These are phyloP conservation scores for Fusarium compactum DNA, from an alignment of 2,329 filamentous ascomycete species.

Conservation along the genomic window DNA sequence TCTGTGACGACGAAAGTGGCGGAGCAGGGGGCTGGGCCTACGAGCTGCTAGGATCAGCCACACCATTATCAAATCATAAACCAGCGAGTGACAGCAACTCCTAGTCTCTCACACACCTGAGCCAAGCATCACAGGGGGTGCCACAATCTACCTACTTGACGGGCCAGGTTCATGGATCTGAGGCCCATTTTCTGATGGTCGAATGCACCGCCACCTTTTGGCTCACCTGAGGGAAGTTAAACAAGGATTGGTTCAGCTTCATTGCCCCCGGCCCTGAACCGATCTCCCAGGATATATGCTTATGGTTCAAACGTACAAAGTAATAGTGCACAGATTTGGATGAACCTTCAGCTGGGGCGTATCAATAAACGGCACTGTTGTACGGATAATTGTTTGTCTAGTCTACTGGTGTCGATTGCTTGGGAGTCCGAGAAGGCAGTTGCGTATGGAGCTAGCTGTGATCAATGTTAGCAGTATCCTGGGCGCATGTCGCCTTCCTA, in stretches of 20 bases:
- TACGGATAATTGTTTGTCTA: not conserved
- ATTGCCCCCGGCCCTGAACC: conserved; percentile 14
- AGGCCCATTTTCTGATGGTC: conserved; percentile 18
- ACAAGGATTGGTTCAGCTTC: conserved; percentile 38
- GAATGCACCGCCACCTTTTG: conserved; percentile 39
- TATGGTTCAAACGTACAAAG: conserved; percentile 2
- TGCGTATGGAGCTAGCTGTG: not conserved
- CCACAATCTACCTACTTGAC: conserved; percentile 22
- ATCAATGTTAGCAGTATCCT: not conserved
- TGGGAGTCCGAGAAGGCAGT: not conserved
- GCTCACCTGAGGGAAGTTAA: conserved; percentile 42
- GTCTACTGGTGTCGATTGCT: not conserved
- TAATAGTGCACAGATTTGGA: not conserved
- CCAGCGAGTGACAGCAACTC: conserved; percentile 23
- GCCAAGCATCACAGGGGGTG: conserved; percentile 25
- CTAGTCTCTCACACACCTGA: conserved; percentile 31
- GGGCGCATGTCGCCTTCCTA: not conserved
- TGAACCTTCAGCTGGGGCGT: conserved; percentile 37
- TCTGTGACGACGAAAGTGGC: conserved; percentile 36
- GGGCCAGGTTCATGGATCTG: conserved; percentile 26
- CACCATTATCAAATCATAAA: conserved; percentile 26
- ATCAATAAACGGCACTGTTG: conserved; percentile 20
- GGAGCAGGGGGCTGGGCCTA: conserved; percentile 32
- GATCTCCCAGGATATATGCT: not conserved
- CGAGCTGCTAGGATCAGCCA: conserved; percentile 39